Evolutionary conservation across 2,329 filamentous ascomycete species (phyloP).

Genomic region (Penicillium sp.): DNA sequence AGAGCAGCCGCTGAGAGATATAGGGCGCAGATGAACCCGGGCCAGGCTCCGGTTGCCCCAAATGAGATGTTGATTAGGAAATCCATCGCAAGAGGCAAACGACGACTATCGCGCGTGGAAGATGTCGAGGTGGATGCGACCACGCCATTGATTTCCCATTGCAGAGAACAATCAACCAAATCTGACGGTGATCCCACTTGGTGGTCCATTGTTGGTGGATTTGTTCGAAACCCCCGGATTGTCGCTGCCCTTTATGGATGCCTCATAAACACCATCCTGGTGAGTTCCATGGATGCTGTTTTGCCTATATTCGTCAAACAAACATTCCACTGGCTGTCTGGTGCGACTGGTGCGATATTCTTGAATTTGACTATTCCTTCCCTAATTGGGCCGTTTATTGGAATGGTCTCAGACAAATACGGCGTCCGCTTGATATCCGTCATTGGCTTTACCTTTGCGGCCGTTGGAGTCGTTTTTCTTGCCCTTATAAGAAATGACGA

Average conservation of each 20-base stretch:
- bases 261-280: slow-evolving; percentile 4
- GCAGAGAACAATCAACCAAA: neutral
- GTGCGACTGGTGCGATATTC: slow-evolving; percentile 6
- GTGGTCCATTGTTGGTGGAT: slow-evolving; percentile 4
- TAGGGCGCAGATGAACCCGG: neutral
- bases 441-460: neutral
- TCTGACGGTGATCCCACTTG: neutral
- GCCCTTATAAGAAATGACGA: neutral
- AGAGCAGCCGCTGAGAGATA: neutral
- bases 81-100: neutral
- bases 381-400: slow-evolving; percentile 4
- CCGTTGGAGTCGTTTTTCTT: neutral
- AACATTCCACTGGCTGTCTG: slow-evolving; percentile 5
- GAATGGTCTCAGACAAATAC: slow-evolving; percentile 7
- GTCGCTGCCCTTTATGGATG: slow-evolving; percentile 5
- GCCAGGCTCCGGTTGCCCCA: too few species aligned
- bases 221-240: neutral
- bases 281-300: slow-evolving; percentile 3
- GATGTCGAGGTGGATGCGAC: neutral
- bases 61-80: neutral
- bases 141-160: neutral
- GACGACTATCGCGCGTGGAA: neutral
- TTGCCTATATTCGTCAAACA: slow-evolving; percentile 3
- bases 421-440: neutral
- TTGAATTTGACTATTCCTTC: slow-evolving; percentile 7